Conservation (phyloP, 1,139 yeast species). For the Torulaspora globosa region DNA sequence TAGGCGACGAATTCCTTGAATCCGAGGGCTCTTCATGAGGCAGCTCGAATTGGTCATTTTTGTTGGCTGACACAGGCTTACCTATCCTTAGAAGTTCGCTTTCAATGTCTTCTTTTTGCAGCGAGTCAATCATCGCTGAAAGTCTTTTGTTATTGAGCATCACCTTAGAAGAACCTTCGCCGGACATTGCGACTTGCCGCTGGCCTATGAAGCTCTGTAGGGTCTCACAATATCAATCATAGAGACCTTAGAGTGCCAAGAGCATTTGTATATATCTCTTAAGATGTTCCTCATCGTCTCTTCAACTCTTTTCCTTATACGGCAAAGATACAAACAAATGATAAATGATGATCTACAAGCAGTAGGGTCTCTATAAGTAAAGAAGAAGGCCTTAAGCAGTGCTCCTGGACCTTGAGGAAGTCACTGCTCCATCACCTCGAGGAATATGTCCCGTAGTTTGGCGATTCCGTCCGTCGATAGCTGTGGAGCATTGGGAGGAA, state of each 20-base stretch:
- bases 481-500: slow-evolving; percentile 15
- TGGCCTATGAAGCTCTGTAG: too few species aligned
- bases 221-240: neutral
- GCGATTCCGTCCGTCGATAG: slow-evolving; percentile 13
- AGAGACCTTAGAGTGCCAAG: neutral
- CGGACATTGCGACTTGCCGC: neutral
- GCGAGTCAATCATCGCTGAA: slow-evolving; percentile 34
- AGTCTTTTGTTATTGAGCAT: slow-evolving; percentile 28
- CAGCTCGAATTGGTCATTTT: slow-evolving; percentile 1
- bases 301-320: slow-evolving; percentile 6
- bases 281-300: slow-evolving; percentile 3
- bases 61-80: slow-evolving; percentile 7
- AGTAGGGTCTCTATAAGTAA: neutral
- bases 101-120: slow-evolving; percentile 20
- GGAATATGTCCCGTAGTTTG: slow-evolving; percentile 12
- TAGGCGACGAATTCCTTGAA: slow-evolving; percentile 5
- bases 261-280: neutral
- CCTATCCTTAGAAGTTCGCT: slow-evolving; percentile 14
- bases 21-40: slow-evolving; percentile 1
- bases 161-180: slow-evolving; percentile 14
- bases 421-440: slow-evolving; percentile 8
- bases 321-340: slow-evolving; percentile 11
- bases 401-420: neutral
- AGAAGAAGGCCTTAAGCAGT: neutral
- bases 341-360: neutral